Base-by-base conservation (phyloP, 164 flowering plant genomes). In the Brasenia schreberi region DNA sequence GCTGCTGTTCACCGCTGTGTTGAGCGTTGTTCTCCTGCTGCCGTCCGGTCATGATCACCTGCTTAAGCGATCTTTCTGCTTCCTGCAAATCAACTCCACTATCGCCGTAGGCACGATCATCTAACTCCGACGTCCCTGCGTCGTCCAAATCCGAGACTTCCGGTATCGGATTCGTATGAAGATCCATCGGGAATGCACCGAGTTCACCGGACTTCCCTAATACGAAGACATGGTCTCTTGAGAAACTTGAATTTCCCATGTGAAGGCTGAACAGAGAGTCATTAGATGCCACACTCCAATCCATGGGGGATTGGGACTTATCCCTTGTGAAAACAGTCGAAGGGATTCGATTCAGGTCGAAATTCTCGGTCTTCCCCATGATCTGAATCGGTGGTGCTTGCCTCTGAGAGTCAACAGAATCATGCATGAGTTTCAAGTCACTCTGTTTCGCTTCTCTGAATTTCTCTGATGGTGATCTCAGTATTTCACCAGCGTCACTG, bases 231-330 rank as follows among this genome's bases (percentile, higher is more conserved):
- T 82, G 81, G 52, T 92, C 91, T 69, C 79, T 83, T 17, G 82
- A 77, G 75, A 88, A 85, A 72, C 94, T 93, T 10, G 64, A 76
- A 71, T 84, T 82, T 65, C 87, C 96, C 7, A 79, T 63, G 18
- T 83, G 86, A 68, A 93, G 78, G 75, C 98, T 93, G 77, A 93
- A 93, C 67, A 93, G 66, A 11, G 96, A 90, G 16, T 93, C 98
- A 53, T 86, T 89, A 14, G 98, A 90, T 61, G 92, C 85, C 18
- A 72, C 70, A 71, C 98, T 90, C 98, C 97, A 90, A 1, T 89
- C 97, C 71, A 68, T 42, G 39, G 39, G 39, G 39, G 39, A 33
- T 6, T 75, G 23, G 12, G 86, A 65, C 60, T 71, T 77, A 69
- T 69, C 69, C 71, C 77, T 73, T 4, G 68, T 78, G 68, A 93